phyloP scores from a whole-genome alignment of 345 rosid genomes.

The thale cress (Arabidopsis thaliana) region TAIR10.1 NC_003076.8:20187501-20188000 shows the following conservation, averaged over 20 bases:
- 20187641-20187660: conserved; percentile 84
- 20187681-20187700: background rate
- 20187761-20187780: conserved; percentile 65
- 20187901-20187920: conserved; percentile 92
- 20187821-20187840: conserved; percentile 65
- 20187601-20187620: conserved; percentile 96
- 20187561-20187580: conserved; percentile 91
- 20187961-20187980: conserved; percentile 93
- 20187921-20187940: conserved; percentile 87
- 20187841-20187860: conserved; percentile 89
- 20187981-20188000: conserved; percentile 84
- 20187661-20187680: background rate
- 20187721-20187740: conserved; percentile 55
- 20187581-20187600: conserved; percentile 96
- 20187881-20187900: conserved; percentile 86
- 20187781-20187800: conserved; percentile 74
- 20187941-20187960: conserved; percentile 90
- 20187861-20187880: conserved; percentile 97
- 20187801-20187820: conserved; percentile 62
- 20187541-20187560: conserved; percentile 94
- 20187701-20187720: background rate
- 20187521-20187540: conserved; percentile 88
- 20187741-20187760: conserved; percentile 94
- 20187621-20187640: conserved; percentile 97
- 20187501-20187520: conserved; percentile 94